These are phyloP conservation scores for Saccharomycopsis sp. DNA, from an alignment of 805 yeast species.

Conservation along the genomic window DNA sequence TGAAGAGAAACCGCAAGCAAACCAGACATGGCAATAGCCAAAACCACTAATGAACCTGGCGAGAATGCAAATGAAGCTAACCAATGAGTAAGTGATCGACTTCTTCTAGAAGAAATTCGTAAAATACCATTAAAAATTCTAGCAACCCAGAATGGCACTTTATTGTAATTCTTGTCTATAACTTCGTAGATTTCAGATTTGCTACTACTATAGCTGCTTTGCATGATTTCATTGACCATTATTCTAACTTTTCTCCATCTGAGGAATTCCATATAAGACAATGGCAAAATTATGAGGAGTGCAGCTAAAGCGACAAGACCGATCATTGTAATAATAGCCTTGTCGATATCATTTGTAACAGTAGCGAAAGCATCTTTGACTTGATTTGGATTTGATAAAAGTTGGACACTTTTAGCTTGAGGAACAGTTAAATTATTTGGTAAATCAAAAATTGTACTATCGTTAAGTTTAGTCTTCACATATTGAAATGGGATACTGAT, in stretches of 20 bases:
- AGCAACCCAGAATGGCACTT: constrained; percentile 17
- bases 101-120: neutral
- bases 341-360: constrained; percentile 30
- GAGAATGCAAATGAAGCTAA: constrained; percentile 41
- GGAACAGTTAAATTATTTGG: constrained; percentile 36
- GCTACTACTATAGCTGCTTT: neutral
- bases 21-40: constrained; percentile 54
- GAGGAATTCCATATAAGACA: constrained; percentile 38
- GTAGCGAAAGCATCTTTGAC: constrained; percentile 29
- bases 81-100: constrained; percentile 30
- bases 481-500: constrained; percentile 54
- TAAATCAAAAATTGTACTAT: constrained; percentile 24
- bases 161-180: constrained; percentile 13
- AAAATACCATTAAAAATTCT: constrained; percentile 2
- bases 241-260: constrained; percentile 41
- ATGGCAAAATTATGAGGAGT: constrained; percentile 35
- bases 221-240: constrained; percentile 27
- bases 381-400: constrained; percentile 19
- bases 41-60: constrained; percentile 40
- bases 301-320: constrained; percentile 30
- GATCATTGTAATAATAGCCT: constrained; percentile 34
- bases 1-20: constrained; percentile 49
- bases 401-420: constrained; percentile 26
- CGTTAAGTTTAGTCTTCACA: constrained; percentile 27
- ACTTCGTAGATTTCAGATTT: constrained; percentile 16